A percentile compares a stretch with the other conserved stretches of the same genome.
These are phyloP conservation scores for Hypericum androsaemum DNA, from an alignment of 345 rosid genomes.

Conservation along the genomic window DNA sequence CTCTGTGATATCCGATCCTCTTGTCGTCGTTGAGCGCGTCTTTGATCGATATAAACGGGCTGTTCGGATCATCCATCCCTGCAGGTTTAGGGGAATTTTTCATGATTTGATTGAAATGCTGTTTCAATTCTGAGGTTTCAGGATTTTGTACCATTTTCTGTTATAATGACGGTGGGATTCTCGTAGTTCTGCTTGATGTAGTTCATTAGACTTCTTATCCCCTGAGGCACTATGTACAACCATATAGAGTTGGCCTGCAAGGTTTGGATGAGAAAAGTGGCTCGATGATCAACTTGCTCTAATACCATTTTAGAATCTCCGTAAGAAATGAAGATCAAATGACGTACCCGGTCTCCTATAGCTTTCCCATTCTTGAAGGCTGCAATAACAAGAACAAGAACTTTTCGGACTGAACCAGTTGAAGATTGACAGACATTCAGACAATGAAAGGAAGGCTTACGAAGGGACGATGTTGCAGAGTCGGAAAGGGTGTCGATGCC, in stretches of 20 bases:
- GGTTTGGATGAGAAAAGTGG: no score
- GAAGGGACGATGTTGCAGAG: background rate
- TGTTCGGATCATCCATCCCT: slow-evolving; percentile 9
- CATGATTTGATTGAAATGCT: no score
- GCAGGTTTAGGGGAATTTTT: background rate
- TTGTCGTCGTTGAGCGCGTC: background rate
- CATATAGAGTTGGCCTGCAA: slow-evolving; percentile 3
- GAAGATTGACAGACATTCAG: no score
- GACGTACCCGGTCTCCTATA: background rate
- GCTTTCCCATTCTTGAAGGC: background rate
- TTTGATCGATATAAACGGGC: background rate
- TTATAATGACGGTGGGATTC: slow-evolving; percentile 3
- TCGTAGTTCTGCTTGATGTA: slow-evolving; percentile 10
- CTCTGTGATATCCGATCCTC: slow-evolving; percentile 1
- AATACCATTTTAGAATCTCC: background rate
- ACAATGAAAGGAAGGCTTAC: background rate
- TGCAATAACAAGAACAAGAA: background rate
- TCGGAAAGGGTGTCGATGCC: background rate
- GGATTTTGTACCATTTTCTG: slow-evolving; percentile 5
- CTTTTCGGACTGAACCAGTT: background rate
- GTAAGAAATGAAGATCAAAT: background rate
- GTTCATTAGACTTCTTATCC: slow-evolving; percentile 10
- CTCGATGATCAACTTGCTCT: no score
- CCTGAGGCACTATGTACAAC: slow-evolving; percentile 6
- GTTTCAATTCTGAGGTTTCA: background rate